These are phyloP conservation scores for Lipomyces spencermartinsiae DNA, from an alignment of 805 yeast species.

Conservation along the genomic window DNA sequence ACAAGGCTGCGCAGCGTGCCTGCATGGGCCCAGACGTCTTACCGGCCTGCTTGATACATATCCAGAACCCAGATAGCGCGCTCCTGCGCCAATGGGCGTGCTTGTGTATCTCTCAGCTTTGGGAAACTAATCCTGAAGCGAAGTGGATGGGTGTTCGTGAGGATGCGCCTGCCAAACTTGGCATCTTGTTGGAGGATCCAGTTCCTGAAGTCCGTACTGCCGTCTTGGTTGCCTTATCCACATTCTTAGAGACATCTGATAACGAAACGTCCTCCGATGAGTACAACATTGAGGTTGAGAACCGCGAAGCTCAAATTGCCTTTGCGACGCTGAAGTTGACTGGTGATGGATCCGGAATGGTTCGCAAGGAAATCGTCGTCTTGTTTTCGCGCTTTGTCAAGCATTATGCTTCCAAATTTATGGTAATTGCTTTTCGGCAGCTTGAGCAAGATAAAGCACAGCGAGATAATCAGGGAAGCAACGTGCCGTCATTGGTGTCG, in stretches of 20 bases:
- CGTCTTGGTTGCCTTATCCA: conserved; percentile 71
- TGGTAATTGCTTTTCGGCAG: conserved; percentile 86
- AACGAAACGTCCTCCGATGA: conserved; percentile 38
- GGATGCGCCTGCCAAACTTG: conserved; percentile 62
- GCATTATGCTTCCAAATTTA: conserved; percentile 72
- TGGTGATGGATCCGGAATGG: conserved; percentile 89
- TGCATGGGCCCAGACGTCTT: conserved; percentile 78
- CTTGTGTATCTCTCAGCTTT: conserved; percentile 74
- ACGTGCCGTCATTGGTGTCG: conserved; percentile 10
- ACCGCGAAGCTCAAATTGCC: conserved; percentile 74
- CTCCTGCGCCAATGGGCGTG: conserved; percentile 92
- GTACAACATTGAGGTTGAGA: conserved; percentile 37
- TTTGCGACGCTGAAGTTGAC: conserved; percentile 68
- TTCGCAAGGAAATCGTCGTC: conserved; percentile 80
- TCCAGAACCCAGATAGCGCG: conserved; percentile 80
- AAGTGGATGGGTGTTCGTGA: conserved; percentile 72
- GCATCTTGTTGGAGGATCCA: conserved; percentile 75
- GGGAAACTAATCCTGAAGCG: conserved; percentile 75
- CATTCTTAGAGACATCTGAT: conserved; percentile 58
- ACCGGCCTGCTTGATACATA: conserved; percentile 67
- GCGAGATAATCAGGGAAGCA: background rate
- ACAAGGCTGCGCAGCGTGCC: conserved; percentile 76
- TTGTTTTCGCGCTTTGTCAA: conserved; percentile 76
- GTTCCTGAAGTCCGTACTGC: conserved; percentile 95
- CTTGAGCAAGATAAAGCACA: conserved; percentile 66